These are phyloP conservation scores for Rhizoclosmatium globosum DNA, from an alignment of 192 early-diverging fungal species.

Conservation along the genomic window DNA sequence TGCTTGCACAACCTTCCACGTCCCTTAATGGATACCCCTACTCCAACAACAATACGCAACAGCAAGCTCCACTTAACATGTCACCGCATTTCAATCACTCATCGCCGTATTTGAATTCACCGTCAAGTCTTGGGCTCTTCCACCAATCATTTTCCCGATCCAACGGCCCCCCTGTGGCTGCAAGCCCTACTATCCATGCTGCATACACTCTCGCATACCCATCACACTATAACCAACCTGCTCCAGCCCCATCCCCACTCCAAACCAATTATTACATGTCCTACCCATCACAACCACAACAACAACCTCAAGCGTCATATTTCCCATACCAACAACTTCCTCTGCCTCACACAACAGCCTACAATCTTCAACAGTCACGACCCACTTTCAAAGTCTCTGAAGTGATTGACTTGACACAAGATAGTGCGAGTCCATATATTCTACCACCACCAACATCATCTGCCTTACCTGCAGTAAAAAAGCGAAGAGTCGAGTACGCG, in stretches of 20 bases:
- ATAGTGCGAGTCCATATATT: background rate
- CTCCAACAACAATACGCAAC: background rate
- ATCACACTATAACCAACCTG: background rate
- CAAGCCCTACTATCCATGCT: constrained; percentile 9
- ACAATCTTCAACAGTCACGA: background rate
- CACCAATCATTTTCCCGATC: background rate
- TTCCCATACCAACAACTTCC: background rate
- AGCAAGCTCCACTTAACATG: background rate
- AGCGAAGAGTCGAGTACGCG: background rate
- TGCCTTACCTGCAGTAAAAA: background rate
- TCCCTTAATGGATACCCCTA: background rate
- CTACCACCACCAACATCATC: background rate
- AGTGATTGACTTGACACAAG: constrained; percentile 27
- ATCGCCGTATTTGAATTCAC: background rate
- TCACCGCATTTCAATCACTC: no score
- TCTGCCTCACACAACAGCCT: background rate
- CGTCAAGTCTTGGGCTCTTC: background rate
- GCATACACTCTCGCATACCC: constrained; percentile 6
- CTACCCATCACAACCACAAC: background rate
- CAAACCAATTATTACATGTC: background rate
- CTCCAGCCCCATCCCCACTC: constrained; percentile 1
- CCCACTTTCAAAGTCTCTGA: background rate
- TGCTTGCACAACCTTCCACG: background rate
- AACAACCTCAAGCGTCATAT: background rate
- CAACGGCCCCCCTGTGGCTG: background rate